These are phyloP conservation scores for Colletotrichum incanum DNA, from an alignment of 2,329 filamentous ascomycete genomes.

Conservation along the genomic window DNA sequence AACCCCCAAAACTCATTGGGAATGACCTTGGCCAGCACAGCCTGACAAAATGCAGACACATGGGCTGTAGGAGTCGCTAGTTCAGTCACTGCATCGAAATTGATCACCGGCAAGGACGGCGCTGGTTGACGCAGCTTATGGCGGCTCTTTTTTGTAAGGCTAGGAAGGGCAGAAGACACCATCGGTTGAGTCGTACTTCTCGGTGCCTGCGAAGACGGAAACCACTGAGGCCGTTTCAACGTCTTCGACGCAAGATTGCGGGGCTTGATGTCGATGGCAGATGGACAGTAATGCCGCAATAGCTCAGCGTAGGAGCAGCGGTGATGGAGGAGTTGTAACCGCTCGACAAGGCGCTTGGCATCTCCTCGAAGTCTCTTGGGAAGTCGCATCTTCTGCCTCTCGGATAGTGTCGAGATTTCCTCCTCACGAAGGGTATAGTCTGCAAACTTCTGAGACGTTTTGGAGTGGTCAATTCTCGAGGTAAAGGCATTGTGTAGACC, in stretches of 20 bases:
- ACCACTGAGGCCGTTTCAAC: not conserved
- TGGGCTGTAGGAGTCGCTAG: slow-evolving; percentile 77
- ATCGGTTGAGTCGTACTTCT: not conserved
- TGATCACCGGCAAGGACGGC: slow-evolving; percentile 54
- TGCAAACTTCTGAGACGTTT: slow-evolving; percentile 82
- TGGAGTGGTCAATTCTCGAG: slow-evolving; percentile 73
- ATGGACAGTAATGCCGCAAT: slow-evolving; percentile 85
- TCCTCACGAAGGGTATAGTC: slow-evolving; percentile 90
- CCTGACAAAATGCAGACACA: slow-evolving; percentile 90
- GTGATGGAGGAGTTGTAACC: slow-evolving; percentile 79
- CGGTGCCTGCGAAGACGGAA: not conserved
- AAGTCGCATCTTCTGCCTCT: slow-evolving; percentile 52
- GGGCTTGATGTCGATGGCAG: slow-evolving; percentile 47
- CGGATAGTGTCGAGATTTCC: slow-evolving; percentile 73
- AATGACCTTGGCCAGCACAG: slow-evolving; percentile 80
- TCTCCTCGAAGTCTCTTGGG: slow-evolving; percentile 80
- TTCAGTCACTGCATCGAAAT: slow-evolving; percentile 69
- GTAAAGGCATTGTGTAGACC: slow-evolving; percentile 94
- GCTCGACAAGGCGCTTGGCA: slow-evolving; percentile 72
- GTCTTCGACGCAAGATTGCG: slow-evolving; percentile 25
- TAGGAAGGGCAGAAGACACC: not conserved
- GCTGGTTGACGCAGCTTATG: slow-evolving; percentile 5
- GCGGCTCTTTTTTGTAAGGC: not conserved
- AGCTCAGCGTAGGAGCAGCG: slow-evolving; percentile 86
- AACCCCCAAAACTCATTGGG: slow-evolving; percentile 83